phyloP scores from a whole-genome alignment of 805 yeast genomes.

The Myxozyma sirexii region DNA sequence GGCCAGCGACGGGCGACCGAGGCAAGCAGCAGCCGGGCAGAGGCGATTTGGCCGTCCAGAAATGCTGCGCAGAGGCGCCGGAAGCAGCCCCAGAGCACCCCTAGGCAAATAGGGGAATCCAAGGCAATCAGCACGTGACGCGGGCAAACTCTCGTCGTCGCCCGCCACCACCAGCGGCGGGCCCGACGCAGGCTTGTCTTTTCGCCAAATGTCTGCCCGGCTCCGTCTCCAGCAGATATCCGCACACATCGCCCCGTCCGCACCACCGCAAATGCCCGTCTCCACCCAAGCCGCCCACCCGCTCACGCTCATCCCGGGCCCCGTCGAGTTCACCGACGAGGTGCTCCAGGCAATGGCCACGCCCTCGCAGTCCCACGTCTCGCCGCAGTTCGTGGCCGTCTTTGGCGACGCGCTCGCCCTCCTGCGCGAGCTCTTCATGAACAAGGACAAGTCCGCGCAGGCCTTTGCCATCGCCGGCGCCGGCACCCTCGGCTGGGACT shows the following conservation, averaged over 20 bases:
- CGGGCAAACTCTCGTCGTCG: neutral
- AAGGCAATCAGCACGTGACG: neutral
- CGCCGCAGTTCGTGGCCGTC: slow-evolving; percentile 75
- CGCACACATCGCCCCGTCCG: slow-evolving; percentile 11
- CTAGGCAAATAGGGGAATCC: neutral
- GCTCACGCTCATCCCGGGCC: slow-evolving; percentile 72
- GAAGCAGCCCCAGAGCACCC: neutral
- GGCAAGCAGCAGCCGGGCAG: too few relatives aligned
- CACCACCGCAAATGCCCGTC: slow-evolving; percentile 4
- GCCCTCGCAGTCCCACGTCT: slow-evolving; percentile 87
- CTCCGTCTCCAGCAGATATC: slow-evolving; percentile 22
- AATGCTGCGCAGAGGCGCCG: neutral
- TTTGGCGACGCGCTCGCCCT: slow-evolving; percentile 70
- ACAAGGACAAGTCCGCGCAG: slow-evolving; percentile 67
- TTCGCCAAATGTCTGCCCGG: slow-evolving; percentile 14
- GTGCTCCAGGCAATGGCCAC: slow-evolving; percentile 80
- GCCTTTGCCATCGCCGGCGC: slow-evolving; percentile 84
- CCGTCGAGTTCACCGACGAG: slow-evolving; percentile 77
- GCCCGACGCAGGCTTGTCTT: neutral
- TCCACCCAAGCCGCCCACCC: slow-evolving; percentile 40
- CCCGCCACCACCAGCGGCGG: slow-evolving; percentile 1
- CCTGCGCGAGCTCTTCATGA: slow-evolving; percentile 69
- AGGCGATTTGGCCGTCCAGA: too few relatives aligned
- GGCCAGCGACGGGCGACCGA: too few relatives aligned
- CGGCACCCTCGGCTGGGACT: slow-evolving; percentile 95